These are phyloP conservation scores for Zygosaccharomyces bailii DNA, from an alignment of 805 yeast species.

Conservation along the genomic window DNA sequence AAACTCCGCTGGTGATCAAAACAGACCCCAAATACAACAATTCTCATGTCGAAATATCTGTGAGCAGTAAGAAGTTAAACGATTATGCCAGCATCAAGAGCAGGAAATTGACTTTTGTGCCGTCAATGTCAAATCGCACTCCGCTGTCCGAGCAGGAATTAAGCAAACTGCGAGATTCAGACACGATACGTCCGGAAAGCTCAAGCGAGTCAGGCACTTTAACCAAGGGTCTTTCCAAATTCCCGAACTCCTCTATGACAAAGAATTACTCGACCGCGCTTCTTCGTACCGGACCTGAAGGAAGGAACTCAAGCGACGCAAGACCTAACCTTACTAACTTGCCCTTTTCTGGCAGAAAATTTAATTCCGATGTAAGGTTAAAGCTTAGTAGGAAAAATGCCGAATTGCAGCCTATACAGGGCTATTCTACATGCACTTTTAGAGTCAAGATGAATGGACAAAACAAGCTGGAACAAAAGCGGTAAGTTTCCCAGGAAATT, in stretches of 20 bases:
- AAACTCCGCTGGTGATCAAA: conserved; percentile 8
- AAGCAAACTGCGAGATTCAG: neutral
- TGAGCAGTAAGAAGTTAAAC: conserved; percentile 4
- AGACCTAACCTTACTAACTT: neutral
- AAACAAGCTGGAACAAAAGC: neutral
- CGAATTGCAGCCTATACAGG: conserved; percentile 11
- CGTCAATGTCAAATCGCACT: conserved; percentile 9
- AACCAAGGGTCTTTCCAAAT: neutral
- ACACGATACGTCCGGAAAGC: neutral
- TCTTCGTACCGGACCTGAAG: conserved; percentile 5
- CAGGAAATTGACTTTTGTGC: conserved; percentile 12
- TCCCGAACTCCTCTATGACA: neutral
- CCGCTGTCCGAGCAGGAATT: neutral
- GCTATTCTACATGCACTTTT: conserved; percentile 25
- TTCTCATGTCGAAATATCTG: conserved; percentile 1
- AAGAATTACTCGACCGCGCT: neutral
- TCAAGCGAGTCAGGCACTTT: neutral
- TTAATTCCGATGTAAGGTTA: conserved; percentile 15
- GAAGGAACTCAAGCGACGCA: neutral
- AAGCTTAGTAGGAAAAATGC: conserved; percentile 13
- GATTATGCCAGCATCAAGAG: neutral
- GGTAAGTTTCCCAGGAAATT: neutral
- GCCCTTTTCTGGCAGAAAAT: conserved; percentile 9
- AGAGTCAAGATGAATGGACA: conserved; percentile 22
- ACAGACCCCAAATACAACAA: conserved; percentile 12